These are phyloP conservation scores for Staphylotrichum longicolle DNA, from an alignment of 495 filamentous ascomycete genomes.

Conservation along the genomic window DNA sequence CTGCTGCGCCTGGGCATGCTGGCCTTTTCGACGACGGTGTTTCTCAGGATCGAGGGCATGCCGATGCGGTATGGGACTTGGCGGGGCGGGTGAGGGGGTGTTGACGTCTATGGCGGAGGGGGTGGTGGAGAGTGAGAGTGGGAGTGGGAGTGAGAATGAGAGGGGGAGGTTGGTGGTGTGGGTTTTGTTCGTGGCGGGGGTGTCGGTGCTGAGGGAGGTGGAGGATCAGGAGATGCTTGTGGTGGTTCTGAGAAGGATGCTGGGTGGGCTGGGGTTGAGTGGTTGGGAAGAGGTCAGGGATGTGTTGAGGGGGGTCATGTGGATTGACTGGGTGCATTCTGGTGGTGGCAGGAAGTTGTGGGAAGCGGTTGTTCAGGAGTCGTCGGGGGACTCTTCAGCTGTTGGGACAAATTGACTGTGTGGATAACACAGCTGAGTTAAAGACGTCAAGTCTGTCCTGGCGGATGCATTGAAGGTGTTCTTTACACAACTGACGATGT, in stretches of 20 bases:
- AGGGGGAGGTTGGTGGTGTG: conserved; percentile 16
- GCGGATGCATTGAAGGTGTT: no score
- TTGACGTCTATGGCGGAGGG: neutral
- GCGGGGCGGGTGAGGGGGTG: conserved; percentile 9
- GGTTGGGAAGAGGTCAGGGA: conserved; percentile 13
- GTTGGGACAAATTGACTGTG: no score
- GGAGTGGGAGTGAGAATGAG: neutral
- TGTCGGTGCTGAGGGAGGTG: conserved; percentile 11
- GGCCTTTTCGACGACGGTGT: conserved; percentile 20
- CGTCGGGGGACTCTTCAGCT: no score
- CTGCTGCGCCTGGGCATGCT: conserved; percentile 24
- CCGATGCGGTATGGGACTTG: conserved; percentile 16
- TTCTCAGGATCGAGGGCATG: conserved; percentile 19
- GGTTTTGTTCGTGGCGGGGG: conserved; percentile 20
- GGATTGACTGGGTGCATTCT: conserved; percentile 23
- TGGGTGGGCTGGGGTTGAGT: neutral
- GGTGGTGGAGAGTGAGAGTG: neutral
- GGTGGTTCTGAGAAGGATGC: neutral
- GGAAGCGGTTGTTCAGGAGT: neutral
- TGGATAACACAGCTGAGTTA: no score
- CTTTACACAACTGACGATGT: no score
- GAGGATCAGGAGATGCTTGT: conserved; percentile 8
- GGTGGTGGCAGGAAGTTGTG: conserved; percentile 8
- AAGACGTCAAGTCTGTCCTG: no score
- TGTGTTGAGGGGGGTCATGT: conserved; percentile 19